phyloP scores from a whole-genome alignment of 2,329 filamentous ascomycete species.

The Cordyceps cicadae region DNA sequence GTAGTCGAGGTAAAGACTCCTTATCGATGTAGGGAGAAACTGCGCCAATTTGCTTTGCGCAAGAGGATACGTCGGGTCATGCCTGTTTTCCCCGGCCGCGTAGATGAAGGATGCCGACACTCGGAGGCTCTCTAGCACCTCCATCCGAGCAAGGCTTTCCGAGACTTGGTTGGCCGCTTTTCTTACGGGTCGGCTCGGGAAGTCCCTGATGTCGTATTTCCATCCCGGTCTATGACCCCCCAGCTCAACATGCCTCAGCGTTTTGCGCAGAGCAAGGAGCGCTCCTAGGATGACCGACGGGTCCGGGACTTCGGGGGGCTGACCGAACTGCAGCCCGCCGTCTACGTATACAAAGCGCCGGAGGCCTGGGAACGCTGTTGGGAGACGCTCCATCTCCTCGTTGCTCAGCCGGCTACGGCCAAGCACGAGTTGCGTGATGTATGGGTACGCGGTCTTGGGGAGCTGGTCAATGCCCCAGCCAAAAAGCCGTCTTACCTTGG shows the following conservation, averaged over 20 bases:
- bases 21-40: background rate
- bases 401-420: background rate
- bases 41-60: background rate
- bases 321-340: too few relatives aligned
- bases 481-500: background rate
- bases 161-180: background rate
- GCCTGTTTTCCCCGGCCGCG: background rate
- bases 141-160: background rate
- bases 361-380: background rate
- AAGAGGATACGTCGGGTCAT: background rate
- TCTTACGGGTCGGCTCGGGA: too few relatives aligned
- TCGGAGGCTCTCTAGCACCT: background rate
- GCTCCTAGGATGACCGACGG: background rate
- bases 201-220: too few relatives aligned
- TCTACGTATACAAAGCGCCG: too few relatives aligned
- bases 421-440: background rate
- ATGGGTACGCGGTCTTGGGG: background rate
- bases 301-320: too few relatives aligned
- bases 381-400: background rate
- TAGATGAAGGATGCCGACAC: background rate
- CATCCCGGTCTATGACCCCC: too few relatives aligned
- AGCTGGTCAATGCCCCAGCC: background rate
- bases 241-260: background rate
- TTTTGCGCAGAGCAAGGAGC: background rate
- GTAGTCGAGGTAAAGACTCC: background rate